Evolutionary conservation across 371 early-diverging fungal genomes (phyloP).

Genomic region (Mucor sp.): DNA sequence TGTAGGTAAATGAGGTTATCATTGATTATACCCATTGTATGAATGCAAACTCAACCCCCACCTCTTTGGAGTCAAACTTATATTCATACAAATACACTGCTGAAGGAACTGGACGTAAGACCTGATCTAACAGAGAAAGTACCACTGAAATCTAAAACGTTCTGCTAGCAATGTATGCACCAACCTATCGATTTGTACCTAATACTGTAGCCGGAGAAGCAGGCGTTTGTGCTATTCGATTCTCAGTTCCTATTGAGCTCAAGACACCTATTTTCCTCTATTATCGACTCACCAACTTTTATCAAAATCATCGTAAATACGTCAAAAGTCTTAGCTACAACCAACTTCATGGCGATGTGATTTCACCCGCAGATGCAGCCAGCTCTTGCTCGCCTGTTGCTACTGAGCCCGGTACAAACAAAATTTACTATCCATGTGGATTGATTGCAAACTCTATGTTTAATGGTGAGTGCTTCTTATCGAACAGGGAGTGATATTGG

Average conservation of each 20-base stretch:
- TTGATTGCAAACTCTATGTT: conserved; percentile 93
- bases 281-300: conserved; percentile 89
- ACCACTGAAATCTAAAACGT: background rate
- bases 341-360: conserved; percentile 74
- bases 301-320: conserved; percentile 93
- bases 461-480: conserved; percentile 62
- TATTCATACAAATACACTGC: conserved; percentile 49
- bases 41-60: conserved; percentile 21
- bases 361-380: conserved; percentile 29
- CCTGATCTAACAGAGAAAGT: background rate
- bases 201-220: conserved; percentile 28
- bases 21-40: conserved; percentile 87
- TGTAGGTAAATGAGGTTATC: conserved; percentile 67
- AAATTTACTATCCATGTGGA: conserved; percentile 90
- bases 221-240: conserved; percentile 66
- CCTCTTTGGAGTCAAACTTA: conserved; percentile 12
- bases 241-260: conserved; percentile 61
- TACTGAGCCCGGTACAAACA: conserved; percentile 28
- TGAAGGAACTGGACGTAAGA: conserved; percentile 41
- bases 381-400: conserved; percentile 42
- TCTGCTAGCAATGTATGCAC: conserved; percentile 34
- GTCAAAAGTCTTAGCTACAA: conserved; percentile 79
- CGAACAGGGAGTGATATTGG: background rate
- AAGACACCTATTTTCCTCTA: conserved; percentile 78
- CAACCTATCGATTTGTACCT: conserved; percentile 30